Percentiles rank a stretch among this genome's conserved stretches.
Conservation (phyloP, 2,329 filamentous ascomycete genomes). For the Fusarium sp. region DNA sequence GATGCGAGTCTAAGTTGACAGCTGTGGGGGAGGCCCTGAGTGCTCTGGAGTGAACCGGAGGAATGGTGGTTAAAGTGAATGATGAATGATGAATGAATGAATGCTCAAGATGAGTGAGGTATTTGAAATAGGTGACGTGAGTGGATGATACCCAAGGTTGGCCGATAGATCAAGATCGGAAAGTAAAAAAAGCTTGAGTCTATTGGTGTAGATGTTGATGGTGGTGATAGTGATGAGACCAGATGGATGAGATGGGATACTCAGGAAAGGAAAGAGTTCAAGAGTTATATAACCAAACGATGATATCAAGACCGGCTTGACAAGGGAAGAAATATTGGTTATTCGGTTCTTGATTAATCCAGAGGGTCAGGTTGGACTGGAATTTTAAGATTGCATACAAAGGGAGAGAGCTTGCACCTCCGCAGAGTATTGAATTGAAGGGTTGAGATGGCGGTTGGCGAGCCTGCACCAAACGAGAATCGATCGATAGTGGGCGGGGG, state of each 20-base stretch:
- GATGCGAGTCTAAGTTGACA: not conserved
- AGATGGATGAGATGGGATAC: constrained; percentile 2
- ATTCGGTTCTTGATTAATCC: constrained; percentile 22
- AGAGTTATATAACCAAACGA: constrained; percentile 31
- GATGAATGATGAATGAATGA: too few relatives aligned
- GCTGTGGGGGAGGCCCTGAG: constrained; percentile 24
- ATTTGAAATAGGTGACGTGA: constrained; percentile 18
- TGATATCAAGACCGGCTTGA: constrained; percentile 41
- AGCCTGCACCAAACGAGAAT: constrained; percentile 33
- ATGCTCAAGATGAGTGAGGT: not conserved
- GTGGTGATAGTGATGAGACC: not conserved
- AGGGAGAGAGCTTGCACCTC: constrained; percentile 41
- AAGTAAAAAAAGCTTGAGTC: not conserved
- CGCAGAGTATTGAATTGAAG: constrained; percentile 27
- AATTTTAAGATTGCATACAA: constrained; percentile 39
- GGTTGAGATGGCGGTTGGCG: constrained; percentile 14
- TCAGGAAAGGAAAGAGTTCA: not conserved
- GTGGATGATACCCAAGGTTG: constrained; percentile 5
- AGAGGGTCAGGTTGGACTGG: constrained; percentile 27
- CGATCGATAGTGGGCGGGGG: constrained; percentile 17
- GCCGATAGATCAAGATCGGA: constrained; percentile 1
- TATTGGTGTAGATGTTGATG: constrained; percentile 7
- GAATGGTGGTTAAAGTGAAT: constrained; percentile 36
- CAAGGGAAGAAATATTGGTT: constrained; percentile 39
- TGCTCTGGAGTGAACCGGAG: constrained; percentile 17